Evolutionary conservation across 768 basidiomycete genomes (phyloP).

Genomic region (Dioszegia crocea): DNA sequence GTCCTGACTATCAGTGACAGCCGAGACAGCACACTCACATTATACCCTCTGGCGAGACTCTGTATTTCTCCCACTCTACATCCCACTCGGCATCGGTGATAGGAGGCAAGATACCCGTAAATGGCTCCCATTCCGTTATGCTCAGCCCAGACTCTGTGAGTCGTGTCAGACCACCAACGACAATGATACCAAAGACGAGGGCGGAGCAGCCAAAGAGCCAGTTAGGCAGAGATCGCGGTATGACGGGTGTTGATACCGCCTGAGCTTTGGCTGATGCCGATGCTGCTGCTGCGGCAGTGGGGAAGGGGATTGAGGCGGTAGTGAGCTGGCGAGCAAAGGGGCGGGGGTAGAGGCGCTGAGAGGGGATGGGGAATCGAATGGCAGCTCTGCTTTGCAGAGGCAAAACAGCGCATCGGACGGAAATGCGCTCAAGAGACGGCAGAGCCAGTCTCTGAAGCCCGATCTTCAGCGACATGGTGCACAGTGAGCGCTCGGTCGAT

Average conservation of each 20-base stretch:
- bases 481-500: not conserved
- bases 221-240: constrained; percentile 55
- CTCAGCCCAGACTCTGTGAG: constrained; percentile 95
- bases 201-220: constrained; percentile 84
- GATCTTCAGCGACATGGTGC: constrained; percentile 8
- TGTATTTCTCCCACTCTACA: constrained; percentile 84
- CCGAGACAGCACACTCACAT: constrained; percentile 58
- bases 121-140: constrained; percentile 96
- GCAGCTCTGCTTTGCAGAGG: not conserved
- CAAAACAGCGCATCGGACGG: not conserved
- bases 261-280: not conserved
- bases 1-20: constrained; percentile 55
- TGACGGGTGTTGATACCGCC: not conserved
- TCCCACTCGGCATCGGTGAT: constrained; percentile 72
- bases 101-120: constrained; percentile 84
- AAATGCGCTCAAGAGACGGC: not conserved
- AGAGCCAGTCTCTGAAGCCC: constrained; percentile 6
- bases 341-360: not conserved
- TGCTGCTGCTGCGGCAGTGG: not conserved
- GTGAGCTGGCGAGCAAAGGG: not conserved
- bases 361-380: not conserved
- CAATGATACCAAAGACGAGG: constrained; percentile 84
- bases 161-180: constrained; percentile 93
- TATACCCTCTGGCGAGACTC: constrained; percentile 89
- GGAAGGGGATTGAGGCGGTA: constrained; percentile 5